These are phyloP conservation scores for Poa pratensis DNA, from an alignment of 176 grass and related monocot species.

Conservation along the genomic window DNA sequence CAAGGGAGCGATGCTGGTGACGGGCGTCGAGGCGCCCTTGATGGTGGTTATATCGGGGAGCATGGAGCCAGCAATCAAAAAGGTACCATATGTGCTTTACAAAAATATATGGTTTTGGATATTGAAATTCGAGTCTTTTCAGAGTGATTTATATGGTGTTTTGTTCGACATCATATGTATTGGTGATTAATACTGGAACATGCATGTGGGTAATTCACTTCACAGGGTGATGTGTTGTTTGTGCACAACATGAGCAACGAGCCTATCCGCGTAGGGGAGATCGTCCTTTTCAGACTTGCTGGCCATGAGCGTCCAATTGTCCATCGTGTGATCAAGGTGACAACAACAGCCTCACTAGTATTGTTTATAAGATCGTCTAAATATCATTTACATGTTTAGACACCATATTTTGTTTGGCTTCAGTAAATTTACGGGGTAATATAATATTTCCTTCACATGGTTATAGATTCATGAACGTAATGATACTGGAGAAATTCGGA, in stretches of 20 bases:
- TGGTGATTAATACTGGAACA: neutral
- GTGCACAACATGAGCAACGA: slow-evolving; percentile 13
- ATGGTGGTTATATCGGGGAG: neutral
- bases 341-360: neutral
- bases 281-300: neutral
- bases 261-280: neutral
- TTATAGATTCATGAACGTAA: neutral
- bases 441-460: neutral
- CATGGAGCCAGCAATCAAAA: neutral
- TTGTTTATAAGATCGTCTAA: neutral
- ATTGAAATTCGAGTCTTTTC: neutral
- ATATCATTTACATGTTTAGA: neutral
- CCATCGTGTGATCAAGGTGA: slow-evolving; percentile 19
- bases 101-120: neutral
- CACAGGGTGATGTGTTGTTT: neutral
- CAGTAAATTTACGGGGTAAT: neutral
- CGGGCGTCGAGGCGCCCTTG: neutral
- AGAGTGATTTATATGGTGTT: neutral
- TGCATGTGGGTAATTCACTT: neutral
- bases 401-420: neutral
- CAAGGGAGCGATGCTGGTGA: neutral
- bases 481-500: neutral
- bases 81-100: neutral
- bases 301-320: neutral
- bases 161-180: neutral